A percentile compares a stretch with the other conserved stretches of the same genome.
Evolutionary conservation across 345 rosid genomes (phyloP).

Genomic region (Clarkia xantiana): DNA sequence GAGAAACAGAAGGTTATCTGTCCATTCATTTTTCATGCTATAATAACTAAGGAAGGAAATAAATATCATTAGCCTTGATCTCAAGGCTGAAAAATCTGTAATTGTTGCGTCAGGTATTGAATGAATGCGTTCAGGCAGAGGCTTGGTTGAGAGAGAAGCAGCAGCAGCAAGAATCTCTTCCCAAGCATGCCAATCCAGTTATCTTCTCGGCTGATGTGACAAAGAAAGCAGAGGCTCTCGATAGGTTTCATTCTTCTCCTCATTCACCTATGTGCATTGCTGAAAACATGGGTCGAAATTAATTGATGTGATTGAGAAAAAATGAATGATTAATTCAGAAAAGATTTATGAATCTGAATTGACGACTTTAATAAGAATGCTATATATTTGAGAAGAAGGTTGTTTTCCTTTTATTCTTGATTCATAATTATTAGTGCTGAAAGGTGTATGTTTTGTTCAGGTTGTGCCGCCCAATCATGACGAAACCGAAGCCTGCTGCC

Average conservation of each 20-base stretch:
- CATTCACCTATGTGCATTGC: not conserved
- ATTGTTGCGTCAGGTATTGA: too few relatives aligned
- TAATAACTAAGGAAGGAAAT: too few relatives aligned
- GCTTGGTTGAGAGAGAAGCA: constrained; percentile 80
- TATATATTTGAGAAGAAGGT: too few relatives aligned
- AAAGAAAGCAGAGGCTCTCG: constrained; percentile 72
- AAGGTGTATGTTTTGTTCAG: constrained; percentile 19
- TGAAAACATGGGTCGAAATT: too few relatives aligned
- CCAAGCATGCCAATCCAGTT: constrained; percentile 53
- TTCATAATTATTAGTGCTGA: not conserved
- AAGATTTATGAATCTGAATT: too few relatives aligned
- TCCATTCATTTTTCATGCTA: not conserved
- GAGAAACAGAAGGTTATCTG: constrained; percentile 71
- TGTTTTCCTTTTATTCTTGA: too few relatives aligned
- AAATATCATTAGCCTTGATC: too few relatives aligned
- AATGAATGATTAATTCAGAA: not conserved
- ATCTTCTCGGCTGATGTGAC: constrained; percentile 67
- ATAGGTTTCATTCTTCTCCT: constrained; percentile 29
- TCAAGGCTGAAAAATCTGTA: too few relatives aligned
- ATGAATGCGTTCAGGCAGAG: constrained; percentile 38
- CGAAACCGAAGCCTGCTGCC: constrained; percentile 73
- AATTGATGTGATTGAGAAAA: not conserved
- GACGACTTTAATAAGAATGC: too few relatives aligned
- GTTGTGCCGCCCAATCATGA: constrained; percentile 84
- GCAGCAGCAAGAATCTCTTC: constrained; percentile 81